Evolutionary conservation across 371 early-diverging fungal genomes (phyloP).

Genomic region (Circinella umbellata): DNA sequence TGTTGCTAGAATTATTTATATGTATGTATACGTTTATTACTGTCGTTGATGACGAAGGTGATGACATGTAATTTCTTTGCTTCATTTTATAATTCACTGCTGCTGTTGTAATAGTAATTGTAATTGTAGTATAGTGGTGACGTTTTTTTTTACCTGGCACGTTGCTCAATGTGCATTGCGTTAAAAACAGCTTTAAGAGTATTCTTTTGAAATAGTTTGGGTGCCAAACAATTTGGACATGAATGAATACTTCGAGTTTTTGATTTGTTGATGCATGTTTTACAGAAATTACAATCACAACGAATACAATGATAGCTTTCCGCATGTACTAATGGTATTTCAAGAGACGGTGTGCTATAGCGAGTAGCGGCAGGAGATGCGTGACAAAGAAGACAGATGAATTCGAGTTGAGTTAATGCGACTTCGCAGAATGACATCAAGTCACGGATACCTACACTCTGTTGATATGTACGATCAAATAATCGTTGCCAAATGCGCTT

Average conservation of each 20-base stretch:
- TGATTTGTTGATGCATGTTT: neutral
- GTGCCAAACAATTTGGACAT: conserved; percentile 7
- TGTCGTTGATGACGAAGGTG: too few species aligned
- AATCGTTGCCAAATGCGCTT: conserved; percentile 14
- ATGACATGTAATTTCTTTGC: too few species aligned
- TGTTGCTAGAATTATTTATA: too few species aligned
- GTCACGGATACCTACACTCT: neutral
- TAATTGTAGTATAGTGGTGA: too few species aligned
- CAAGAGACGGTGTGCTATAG: neutral
- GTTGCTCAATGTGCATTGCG: too few species aligned
- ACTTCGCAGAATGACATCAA: conserved; percentile 17
- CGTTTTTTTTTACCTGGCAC: too few species aligned
- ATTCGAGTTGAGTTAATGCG: conserved; percentile 16
- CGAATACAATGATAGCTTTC: neutral
- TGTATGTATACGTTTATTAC: too few species aligned
- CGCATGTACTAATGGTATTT: conserved; percentile 13
- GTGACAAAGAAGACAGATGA: conserved; percentile 14
- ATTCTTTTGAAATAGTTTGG: neutral
- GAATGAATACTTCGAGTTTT: neutral
- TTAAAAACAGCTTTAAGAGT: too few species aligned
- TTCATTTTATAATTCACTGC: too few species aligned
- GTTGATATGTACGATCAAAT: conserved; percentile 5
- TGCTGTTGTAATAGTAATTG: too few species aligned
- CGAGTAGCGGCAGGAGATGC: neutral
- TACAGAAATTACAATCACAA: conserved; percentile 12